A percentile compares a stretch with the other conserved stretches of the same genome.
Conservation (phyloP, 306 rosid species). For the Quercus alba region DNA sequence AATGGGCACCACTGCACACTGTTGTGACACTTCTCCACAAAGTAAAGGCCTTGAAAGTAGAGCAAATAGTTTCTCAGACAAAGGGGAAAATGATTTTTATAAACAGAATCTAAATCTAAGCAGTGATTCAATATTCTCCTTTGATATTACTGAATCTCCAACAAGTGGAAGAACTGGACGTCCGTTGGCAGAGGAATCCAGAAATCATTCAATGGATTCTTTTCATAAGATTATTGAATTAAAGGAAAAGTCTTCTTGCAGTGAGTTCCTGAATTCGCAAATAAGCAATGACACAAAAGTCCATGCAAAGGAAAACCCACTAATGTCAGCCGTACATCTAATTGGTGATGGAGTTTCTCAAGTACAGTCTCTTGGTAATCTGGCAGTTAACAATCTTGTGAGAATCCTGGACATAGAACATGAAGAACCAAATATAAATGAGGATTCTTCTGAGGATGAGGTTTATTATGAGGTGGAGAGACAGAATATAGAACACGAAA, state of each 20-base stretch:
- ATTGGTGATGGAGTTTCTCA: constrained; percentile 95
- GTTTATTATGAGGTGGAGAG: constrained; percentile 83
- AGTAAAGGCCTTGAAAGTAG: constrained; percentile 63
- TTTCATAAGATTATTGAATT: constrained; percentile 63
- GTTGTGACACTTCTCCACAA: constrained; percentile 50
- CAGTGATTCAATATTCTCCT: constrained; percentile 45
- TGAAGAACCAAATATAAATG: constrained; percentile 55
- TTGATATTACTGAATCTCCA: constrained; percentile 50
- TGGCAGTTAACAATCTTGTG: constrained; percentile 84
- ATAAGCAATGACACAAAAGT: constrained; percentile 41
- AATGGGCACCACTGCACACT: constrained; percentile 47
- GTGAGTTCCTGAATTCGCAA: constrained; percentile 37
- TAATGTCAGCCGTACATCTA: constrained; percentile 83
- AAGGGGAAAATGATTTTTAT: constrained; percentile 41
- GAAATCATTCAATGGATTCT: constrained; percentile 42
- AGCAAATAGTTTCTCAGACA: constrained; percentile 44
- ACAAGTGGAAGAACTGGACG: constrained; percentile 40
- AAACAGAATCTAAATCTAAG: constrained; percentile 39
- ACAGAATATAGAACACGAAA: constrained; percentile 38
- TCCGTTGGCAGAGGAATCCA: constrained; percentile 44
- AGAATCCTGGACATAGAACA: constrained; percentile 72
- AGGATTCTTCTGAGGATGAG: constrained; percentile 48
- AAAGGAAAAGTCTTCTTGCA: too few relatives aligned
- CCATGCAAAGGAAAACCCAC: constrained; percentile 62
- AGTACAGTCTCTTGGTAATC: constrained; percentile 93